Evolutionary conservation across 805 yeast genomes (phyloP).

Genomic region (Candida endomychidarum): DNA sequence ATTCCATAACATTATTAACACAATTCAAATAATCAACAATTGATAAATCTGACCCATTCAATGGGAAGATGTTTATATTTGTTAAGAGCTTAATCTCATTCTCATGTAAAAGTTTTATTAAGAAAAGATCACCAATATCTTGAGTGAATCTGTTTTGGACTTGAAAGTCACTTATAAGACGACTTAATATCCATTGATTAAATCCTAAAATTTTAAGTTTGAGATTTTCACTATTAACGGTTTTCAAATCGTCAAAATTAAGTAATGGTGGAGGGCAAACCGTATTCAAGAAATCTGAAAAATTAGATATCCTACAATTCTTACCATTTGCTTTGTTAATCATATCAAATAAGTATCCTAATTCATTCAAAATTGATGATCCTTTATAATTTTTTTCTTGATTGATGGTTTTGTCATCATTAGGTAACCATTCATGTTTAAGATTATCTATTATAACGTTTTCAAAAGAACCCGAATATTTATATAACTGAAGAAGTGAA

Average conservation of each 20-base stretch:
- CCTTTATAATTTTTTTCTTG: constrained; percentile 36
- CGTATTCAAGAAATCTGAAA: constrained; percentile 45
- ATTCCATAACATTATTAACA: constrained; percentile 8
- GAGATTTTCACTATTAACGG: constrained; percentile 44
- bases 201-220: constrained; percentile 51
- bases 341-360: constrained; percentile 93
- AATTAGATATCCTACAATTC: constrained; percentile 80
- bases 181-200: constrained; percentile 56
- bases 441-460: constrained; percentile 60
- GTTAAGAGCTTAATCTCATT: constrained; percentile 26
- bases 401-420: constrained; percentile 31
- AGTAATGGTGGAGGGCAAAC: constrained; percentile 55
- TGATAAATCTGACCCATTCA: neutral
- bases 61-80: constrained; percentile 9
- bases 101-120: constrained; percentile 8
- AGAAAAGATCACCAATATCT: constrained; percentile 10
- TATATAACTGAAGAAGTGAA: constrained; percentile 72
- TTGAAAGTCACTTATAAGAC: constrained; percentile 50
- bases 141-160: constrained; percentile 7
- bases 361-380: constrained; percentile 66
- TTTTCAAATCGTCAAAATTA: constrained; percentile 48
- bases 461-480: constrained; percentile 73
- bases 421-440: constrained; percentile 47
- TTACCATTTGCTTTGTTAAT: constrained; percentile 74
- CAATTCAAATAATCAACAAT: constrained; percentile 12